A percentile compares a stretch with the other conserved stretches of the same genome.
phyloP scores from a whole-genome alignment of 2,329 filamentous ascomycete genomes.

The Penicillium griseofulvum region DNA sequence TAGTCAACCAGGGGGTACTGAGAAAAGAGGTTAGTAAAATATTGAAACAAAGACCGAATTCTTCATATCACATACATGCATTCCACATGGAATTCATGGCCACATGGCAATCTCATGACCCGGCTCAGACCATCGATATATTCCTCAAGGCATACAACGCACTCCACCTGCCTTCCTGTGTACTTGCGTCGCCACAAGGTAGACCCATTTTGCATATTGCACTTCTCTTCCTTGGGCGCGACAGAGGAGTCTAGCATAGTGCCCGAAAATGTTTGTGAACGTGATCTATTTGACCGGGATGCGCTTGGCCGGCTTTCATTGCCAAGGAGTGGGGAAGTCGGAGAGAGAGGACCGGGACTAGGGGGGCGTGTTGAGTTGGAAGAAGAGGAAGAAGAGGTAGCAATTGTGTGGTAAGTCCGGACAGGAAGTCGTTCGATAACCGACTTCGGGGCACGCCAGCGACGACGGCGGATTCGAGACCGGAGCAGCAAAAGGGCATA shows the following conservation, averaged over 20 bases:
- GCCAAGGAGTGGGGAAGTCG: constrained; percentile 72
- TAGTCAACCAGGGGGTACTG: constrained; percentile 95
- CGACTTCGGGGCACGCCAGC: constrained; percentile 97
- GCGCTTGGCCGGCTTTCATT: constrained; percentile 31
- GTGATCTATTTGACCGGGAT: constrained; percentile 33
- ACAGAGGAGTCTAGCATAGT: constrained; percentile 23
- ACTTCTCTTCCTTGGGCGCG: constrained; percentile 48
- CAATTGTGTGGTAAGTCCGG: constrained; percentile 87
- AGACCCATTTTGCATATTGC: constrained; percentile 27
- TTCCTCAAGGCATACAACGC: constrained; percentile 94
- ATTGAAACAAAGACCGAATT: neutral
- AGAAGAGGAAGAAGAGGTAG: constrained; percentile 59
- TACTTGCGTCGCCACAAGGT: constrained; percentile 55
- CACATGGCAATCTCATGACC: constrained; percentile 96
- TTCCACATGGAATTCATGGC: constrained; percentile 94
- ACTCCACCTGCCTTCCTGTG: constrained; percentile 71
- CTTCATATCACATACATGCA: constrained; percentile 77
- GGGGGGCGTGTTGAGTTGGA: constrained; percentile 57
- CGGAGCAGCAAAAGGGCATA: constrained; percentile 85
- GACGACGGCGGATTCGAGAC: constrained; percentile 79
- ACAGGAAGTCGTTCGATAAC: constrained; percentile 93
- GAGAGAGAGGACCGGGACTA: constrained; percentile 64
- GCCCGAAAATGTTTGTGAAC: constrained; percentile 39
- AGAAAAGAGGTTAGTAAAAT: constrained; percentile 19
- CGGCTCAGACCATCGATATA: constrained; percentile 90